Evolutionary conservation across 2,329 filamentous ascomycete species (phyloP), one percentile per base, ranked within the genome.

Genomic region (Alternaria gaisen): DNA sequence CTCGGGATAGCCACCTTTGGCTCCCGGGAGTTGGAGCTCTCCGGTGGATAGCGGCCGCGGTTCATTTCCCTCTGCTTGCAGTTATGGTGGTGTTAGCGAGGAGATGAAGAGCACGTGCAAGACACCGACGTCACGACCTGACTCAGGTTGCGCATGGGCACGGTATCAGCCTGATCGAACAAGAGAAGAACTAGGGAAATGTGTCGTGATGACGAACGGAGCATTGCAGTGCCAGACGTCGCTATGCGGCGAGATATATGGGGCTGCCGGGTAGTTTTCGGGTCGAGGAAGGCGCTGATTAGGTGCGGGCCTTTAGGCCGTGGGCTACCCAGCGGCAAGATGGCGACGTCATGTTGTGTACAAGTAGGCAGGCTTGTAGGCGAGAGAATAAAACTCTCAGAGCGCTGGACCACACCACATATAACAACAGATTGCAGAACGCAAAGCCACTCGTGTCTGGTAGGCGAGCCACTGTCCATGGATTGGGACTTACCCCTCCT

Each of bases 1-100:
- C 60, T 50, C 11, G 52, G 52, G n/a, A 63, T 63, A 9, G 60
- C 60, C 18, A 63, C 60, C 34, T 63, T 56, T 38, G 51, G 28
- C n/a, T 53, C 58, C 22, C 20, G 24, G 26, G 53, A 40, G 34
- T 42, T 24, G 20, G 42, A 38, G 48, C 20, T 32, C 48, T 61
- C 54, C 5, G 58, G 47, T 14, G 42, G 28, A 22, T 58, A 26
- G 16, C 47, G 34, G 36, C 36, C 12, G 28, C 12, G 28, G 11
- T 30, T 30, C 28, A 30, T 30, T 5, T 11, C 28, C 28, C 28
- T 30, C 28, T 5, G 28, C 28, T 30, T 30, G 28, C 14, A 18
- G 38, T n/a, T 12, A 12, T 22, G 46, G 8, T 10, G n/a, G 3
- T 48, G 46, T 40, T 24, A 16, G 18, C 18, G 20, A 12, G 20